Conservation (phyloP, 306 rosid genomes). For the Clitoria ternatea region DNA sequence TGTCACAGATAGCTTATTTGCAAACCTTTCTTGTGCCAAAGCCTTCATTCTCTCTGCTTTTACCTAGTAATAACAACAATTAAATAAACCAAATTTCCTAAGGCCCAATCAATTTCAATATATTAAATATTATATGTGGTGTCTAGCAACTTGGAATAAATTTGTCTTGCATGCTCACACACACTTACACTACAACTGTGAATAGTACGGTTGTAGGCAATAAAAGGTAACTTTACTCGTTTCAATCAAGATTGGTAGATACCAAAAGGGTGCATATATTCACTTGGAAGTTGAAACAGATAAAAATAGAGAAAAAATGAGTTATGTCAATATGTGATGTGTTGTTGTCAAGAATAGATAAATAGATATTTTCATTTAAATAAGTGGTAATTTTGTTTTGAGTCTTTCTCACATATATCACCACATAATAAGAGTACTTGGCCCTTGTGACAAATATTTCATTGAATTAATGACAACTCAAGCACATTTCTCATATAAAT, state of each 20-base stretch:
- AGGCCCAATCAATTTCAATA: background rate
- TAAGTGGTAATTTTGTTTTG: too few species aligned
- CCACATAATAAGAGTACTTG: constrained; percentile 2
- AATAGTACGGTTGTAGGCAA: background rate
- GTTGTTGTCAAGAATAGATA: too few species aligned
- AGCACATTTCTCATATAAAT: background rate
- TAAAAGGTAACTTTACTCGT: background rate
- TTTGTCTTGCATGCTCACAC: background rate
- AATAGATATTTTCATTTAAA: too few species aligned
- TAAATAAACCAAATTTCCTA: background rate
- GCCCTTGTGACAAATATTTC: background rate
- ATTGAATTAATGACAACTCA: constrained; percentile 8
- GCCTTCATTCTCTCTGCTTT: constrained; percentile 89
- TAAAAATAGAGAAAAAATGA: too few species aligned
- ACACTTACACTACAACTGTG: background rate
- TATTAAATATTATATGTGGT: background rate
- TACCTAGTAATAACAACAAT: constrained; percentile 51
- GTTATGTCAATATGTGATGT: too few species aligned
- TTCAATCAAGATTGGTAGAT: too few species aligned
- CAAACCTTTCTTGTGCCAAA: constrained; percentile 64
- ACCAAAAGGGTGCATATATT: too few species aligned
- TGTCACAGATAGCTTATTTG: constrained; percentile 65
- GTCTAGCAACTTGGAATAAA: background rate
- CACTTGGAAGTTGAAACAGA: too few species aligned
- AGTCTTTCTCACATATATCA: too few species aligned